Percentiles rank a stretch among this genome's conserved stretches.
Evolutionary conservation across 306 rosid genomes (phyloP).

Genomic region (Astragalus glycyphyllos): DNA sequence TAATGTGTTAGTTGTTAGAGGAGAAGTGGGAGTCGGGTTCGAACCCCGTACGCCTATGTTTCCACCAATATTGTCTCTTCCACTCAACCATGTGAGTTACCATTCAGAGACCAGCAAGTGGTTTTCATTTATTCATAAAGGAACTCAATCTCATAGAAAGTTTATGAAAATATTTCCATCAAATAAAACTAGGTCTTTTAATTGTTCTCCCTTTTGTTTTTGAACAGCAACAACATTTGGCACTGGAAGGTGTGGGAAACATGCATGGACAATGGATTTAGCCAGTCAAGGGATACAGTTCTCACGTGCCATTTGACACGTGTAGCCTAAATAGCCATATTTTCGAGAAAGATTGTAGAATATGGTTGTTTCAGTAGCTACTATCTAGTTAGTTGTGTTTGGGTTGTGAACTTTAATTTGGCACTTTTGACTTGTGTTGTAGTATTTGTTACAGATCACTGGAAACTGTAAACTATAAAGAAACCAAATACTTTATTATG

Average conservation of each 20-base stretch:
- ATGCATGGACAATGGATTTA: conserved; percentile 62
- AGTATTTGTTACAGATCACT: conserved; percentile 6
- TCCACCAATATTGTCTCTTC: no score
- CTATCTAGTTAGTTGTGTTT: neutral
- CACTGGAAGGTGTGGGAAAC: conserved; percentile 62
- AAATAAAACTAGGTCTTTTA: neutral
- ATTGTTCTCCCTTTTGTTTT: neutral
- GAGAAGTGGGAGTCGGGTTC: no score
- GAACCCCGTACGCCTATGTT: no score
- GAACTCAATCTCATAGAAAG: neutral
- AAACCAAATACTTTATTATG: neutral
- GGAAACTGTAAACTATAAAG: conserved; percentile 28
- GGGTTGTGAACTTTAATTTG: conserved; percentile 23
- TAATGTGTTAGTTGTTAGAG: no score
- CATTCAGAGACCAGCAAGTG: no score
- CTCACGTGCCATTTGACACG: conserved; percentile 58
- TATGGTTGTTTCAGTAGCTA: neutral
- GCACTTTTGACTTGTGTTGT: conserved; percentile 20
- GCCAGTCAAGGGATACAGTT: conserved; percentile 49
- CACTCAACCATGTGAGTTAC: no score
- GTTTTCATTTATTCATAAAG: neutral
- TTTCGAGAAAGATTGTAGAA: conserved; percentile 54
- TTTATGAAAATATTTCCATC: neutral
- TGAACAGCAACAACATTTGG: conserved; percentile 66
- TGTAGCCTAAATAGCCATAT: conserved; percentile 68